These are phyloP conservation scores for Polytrichum formosum DNA, from an alignment of 225 moss, liverwort and hornwort genomes.

Conservation along the genomic window DNA sequence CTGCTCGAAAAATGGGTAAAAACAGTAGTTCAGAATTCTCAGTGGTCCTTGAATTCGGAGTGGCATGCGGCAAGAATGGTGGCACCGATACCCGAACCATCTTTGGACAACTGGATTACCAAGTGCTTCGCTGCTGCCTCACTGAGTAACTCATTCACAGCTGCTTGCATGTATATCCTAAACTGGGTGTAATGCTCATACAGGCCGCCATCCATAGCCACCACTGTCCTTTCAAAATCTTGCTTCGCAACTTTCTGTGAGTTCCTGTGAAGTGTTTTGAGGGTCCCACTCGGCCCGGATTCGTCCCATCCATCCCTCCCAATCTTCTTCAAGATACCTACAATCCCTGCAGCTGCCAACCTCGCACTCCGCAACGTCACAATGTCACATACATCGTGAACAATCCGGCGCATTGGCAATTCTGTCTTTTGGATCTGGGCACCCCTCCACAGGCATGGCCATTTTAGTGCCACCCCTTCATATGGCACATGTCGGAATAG, in stretches of 20 bases:
- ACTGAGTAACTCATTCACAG: conserved; percentile 59
- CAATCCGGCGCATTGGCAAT: conserved; percentile 54
- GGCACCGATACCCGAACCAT: conserved; percentile 70
- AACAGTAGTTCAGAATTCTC: no score
- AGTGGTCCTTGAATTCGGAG: conserved; percentile 13
- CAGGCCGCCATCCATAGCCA: conserved; percentile 71
- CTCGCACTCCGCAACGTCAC: conserved; percentile 71
- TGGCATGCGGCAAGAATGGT: conserved; percentile 70
- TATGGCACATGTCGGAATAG: neutral
- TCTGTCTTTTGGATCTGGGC: conserved; percentile 49
- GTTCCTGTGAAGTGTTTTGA: conserved; percentile 18
- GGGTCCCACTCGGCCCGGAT: conserved; percentile 21
- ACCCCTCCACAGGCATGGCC: no score
- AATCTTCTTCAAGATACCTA: conserved; percentile 72
- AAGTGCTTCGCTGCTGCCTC: conserved; percentile 48
- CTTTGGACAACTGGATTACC: conserved; percentile 63
- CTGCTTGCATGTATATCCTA: conserved; percentile 63
- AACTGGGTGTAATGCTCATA: conserved; percentile 68
- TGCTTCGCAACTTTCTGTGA: neutral
- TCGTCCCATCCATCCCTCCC: conserved; percentile 52
- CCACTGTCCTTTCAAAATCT: conserved; percentile 45
- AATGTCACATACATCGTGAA: conserved; percentile 61
- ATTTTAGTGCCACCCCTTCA: no score
- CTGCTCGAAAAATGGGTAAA: no score
- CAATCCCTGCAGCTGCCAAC: conserved; percentile 71